phyloP scores from a whole-genome alignment of 805 yeast genomes.

The Lachancea nothofagi region DNA sequence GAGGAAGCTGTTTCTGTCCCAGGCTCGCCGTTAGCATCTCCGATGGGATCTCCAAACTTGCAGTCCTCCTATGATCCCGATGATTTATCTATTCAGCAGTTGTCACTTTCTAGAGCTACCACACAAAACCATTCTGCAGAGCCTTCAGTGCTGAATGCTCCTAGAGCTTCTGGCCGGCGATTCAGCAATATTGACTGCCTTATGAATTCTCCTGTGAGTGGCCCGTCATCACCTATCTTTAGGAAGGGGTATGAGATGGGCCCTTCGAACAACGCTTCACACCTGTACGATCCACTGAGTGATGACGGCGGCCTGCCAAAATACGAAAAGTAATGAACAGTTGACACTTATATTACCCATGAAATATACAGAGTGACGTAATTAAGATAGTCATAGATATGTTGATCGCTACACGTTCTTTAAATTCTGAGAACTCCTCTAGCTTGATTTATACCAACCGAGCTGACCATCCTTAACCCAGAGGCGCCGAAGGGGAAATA shows the following conservation, averaged over 20 bases:
- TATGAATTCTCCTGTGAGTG: conserved; percentile 9
- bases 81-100: conserved; percentile 19
- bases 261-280: conserved; percentile 1
- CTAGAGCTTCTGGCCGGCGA: conserved; percentile 5
- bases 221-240: conserved; percentile 1
- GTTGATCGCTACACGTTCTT: background rate
- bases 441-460: conserved; percentile 55
- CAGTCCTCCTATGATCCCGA: conserved; percentile 16
- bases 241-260: conserved; percentile 3
- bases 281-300: background rate
- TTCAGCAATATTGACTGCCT: conserved; percentile 21
- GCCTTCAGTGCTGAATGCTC: conserved; percentile 1
- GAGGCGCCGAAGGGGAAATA: conserved; percentile 95
- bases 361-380: too few species aligned
- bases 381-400: background rate
- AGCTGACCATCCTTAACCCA: conserved; percentile 52
- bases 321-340: conserved; percentile 24
- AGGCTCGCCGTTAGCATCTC: conserved; percentile 28
- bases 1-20: conserved; percentile 55
- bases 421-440: conserved; percentile 34
- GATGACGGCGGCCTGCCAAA: conserved; percentile 31
- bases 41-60: conserved; percentile 21
- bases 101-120: conserved; percentile 22
- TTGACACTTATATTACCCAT: too few species aligned
- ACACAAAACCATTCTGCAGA: conserved; percentile 12